phyloP scores from a whole-genome alignment of 164 flowering plant species.

The Sextonia rubra region DNA sequence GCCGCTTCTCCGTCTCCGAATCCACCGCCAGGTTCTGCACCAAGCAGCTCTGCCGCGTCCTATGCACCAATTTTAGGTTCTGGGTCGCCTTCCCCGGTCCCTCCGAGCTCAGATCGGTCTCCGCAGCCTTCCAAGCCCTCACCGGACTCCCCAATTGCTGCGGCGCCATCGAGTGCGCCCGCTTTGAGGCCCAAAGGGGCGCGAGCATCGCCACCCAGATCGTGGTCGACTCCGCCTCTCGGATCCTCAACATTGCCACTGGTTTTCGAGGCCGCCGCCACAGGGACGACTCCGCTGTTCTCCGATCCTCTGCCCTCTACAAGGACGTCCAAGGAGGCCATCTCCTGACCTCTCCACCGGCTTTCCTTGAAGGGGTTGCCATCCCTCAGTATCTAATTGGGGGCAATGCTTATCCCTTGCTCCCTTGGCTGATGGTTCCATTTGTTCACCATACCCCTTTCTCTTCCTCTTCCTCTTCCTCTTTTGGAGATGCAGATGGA shows the following conservation, averaged over 20 bases:
- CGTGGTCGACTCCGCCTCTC: conserved; percentile 59
- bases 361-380: conserved; percentile 29
- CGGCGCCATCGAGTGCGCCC: conserved; percentile 53
- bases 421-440: conserved; percentile 83
- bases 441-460: conserved; percentile 32
- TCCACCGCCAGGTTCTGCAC: conserved; percentile 55
- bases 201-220: conserved; percentile 55
- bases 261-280: conserved; percentile 46
- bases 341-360: conserved; percentile 30
- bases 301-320: conserved; percentile 48
- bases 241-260: conserved; percentile 63
- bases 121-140: conserved; percentile 34
- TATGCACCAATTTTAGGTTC: conserved; percentile 83
- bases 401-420: conserved; percentile 53
- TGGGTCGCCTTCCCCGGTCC: conserved; percentile 70
- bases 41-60: conserved; percentile 79
- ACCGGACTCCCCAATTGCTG: conserved; percentile 70
- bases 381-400: conserved; percentile 66
- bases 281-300: conserved; percentile 38
- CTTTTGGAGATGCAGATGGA: conserved; percentile 2
- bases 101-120: conserved; percentile 43
- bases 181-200: conserved; percentile 24
- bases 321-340: conserved; percentile 46
- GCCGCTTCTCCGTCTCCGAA: conserved; percentile 52
- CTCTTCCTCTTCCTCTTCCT: conserved; percentile 21